A percentile compares a stretch with the other conserved stretches of the same genome.
Evolutionary conservation across 306 rosid genomes (phyloP).

Genomic region (Abrus pulchellus): DNA sequence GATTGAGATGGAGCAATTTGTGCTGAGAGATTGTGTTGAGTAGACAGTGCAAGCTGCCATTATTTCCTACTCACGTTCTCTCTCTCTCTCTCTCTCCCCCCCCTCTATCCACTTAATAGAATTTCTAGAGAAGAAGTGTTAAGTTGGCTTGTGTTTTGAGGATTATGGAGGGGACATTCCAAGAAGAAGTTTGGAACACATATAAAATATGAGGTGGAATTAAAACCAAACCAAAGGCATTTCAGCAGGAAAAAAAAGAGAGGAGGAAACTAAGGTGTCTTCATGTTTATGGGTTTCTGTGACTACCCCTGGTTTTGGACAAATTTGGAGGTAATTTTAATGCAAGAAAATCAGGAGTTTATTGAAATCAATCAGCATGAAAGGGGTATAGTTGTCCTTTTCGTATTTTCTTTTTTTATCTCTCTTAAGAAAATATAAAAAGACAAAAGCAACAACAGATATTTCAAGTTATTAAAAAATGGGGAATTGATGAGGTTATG

Average conservation of each 20-base stretch:
- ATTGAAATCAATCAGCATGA: slow-evolving; percentile 29
- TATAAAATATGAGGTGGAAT: slow-evolving; percentile 58
- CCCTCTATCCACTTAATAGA: slow-evolving; percentile 42
- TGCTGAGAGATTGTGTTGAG: slow-evolving; percentile 82
- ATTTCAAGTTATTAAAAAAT: slow-evolving; percentile 41
- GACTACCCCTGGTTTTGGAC: slow-evolving; percentile 76
- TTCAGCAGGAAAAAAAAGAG: slow-evolving; percentile 49
- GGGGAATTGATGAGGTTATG: slow-evolving; percentile 60
- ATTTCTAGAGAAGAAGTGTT: slow-evolving; percentile 51
- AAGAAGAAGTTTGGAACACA: slow-evolving; percentile 55
- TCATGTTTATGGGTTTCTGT: slow-evolving; percentile 55
- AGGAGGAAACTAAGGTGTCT: slow-evolving; percentile 6
- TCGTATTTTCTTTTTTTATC: background rate
- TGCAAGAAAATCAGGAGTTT: slow-evolving; percentile 35
- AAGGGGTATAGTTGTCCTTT: slow-evolving; percentile 57
- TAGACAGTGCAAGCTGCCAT: slow-evolving; percentile 90
- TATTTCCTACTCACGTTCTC: slow-evolving; percentile 11
- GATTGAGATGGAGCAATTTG: slow-evolving; percentile 69
- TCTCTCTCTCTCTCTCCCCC: background rate
- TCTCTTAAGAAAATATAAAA: background rate
- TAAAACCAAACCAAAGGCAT: slow-evolving; percentile 53
- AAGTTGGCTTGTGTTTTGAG: slow-evolving; percentile 45
- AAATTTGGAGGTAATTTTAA: slow-evolving; percentile 46
- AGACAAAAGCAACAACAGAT: slow-evolving; percentile 26
- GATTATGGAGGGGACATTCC: slow-evolving; percentile 55